Conservation (phyloP, 176 grass and related monocot genomes). For the Oryza brachyantha region DNA sequence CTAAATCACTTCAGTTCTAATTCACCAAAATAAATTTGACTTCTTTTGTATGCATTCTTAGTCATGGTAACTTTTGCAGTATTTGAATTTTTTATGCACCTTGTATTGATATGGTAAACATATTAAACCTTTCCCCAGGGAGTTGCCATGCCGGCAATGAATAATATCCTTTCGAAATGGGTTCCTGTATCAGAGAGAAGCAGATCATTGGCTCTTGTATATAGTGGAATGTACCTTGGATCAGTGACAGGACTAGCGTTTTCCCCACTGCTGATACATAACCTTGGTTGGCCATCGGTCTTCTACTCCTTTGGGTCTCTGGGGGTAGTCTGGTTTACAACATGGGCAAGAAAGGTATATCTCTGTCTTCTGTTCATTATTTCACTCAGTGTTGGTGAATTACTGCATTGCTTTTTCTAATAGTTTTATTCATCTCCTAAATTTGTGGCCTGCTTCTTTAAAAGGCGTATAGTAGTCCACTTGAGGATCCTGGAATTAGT, state of each 20-base stretch:
- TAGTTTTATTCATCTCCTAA: slow-evolving; percentile 10
- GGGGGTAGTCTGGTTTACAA: slow-evolving; percentile 66
- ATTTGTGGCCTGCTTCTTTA: slow-evolving; percentile 6
- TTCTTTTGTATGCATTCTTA: background rate
- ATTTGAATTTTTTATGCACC: background rate
- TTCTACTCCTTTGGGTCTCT: slow-evolving; percentile 94
- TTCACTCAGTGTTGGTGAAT: background rate
- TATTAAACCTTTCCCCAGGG: slow-evolving; percentile 52
- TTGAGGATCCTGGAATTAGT: slow-evolving; percentile 82
- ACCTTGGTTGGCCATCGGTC: slow-evolving; percentile 88
- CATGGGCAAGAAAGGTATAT: slow-evolving; percentile 71
- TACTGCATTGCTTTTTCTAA: slow-evolving; percentile 7
- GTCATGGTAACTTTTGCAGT: background rate
- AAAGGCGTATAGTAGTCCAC: slow-evolving; percentile 88
- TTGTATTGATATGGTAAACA: slow-evolving; percentile 18
- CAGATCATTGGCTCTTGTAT: slow-evolving; percentile 81
- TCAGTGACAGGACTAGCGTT: slow-evolving; percentile 94
- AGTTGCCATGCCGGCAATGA: slow-evolving; percentile 99
- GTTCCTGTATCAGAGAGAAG: slow-evolving; percentile 88
- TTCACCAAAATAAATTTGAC: background rate
- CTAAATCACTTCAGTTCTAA: background rate
- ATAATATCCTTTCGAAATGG: slow-evolving; percentile 97
- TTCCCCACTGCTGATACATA: slow-evolving; percentile 89
- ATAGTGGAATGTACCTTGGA: slow-evolving; percentile 97
- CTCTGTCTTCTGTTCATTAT: background rate